Evolutionary conservation across 345 rosid species (phyloP).

Genomic region (Geranium brycei): DNA sequence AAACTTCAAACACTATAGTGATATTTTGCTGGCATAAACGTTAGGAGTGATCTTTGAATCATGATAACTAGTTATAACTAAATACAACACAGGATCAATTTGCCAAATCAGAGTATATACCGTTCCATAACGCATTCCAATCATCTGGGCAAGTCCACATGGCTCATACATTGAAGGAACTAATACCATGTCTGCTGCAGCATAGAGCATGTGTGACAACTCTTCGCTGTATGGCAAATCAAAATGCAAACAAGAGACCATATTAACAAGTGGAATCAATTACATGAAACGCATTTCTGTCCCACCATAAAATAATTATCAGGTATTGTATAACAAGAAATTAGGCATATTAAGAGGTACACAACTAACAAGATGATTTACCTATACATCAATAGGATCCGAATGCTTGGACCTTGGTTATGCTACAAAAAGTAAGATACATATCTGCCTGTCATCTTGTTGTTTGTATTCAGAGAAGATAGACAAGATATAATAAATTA

Average conservation of each 20-base stretch:
- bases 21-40: neutral
- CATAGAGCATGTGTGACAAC: slow-evolving; percentile 53
- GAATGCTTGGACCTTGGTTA: slow-evolving; percentile 28
- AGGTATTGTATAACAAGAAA: too few relatives aligned
- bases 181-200: slow-evolving; percentile 47
- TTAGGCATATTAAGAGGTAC: too few relatives aligned
- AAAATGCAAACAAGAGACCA: neutral
- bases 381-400: slow-evolving; percentile 42
- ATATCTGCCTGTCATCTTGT: neutral
- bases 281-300: too few relatives aligned
- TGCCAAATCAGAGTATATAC: slow-evolving; percentile 19
- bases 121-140: slow-evolving; percentile 51
- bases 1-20: neutral
- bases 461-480: neutral
- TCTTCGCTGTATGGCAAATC: slow-evolving; percentile 30
- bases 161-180: slow-evolving; percentile 57
- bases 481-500: neutral
- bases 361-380: slow-evolving; percentile 11
- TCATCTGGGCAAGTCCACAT: slow-evolving; percentile 57
- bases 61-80: neutral
- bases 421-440: slow-evolving; percentile 22
- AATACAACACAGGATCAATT: neutral
- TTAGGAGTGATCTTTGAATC: neutral
- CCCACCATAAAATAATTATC: too few relatives aligned
- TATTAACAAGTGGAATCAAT: too few relatives aligned